Evolutionary conservation across 805 yeast genomes (phyloP), one percentile per base, ranked within the genome.

Genomic region (Cyberlindnera mississippiensis): DNA sequence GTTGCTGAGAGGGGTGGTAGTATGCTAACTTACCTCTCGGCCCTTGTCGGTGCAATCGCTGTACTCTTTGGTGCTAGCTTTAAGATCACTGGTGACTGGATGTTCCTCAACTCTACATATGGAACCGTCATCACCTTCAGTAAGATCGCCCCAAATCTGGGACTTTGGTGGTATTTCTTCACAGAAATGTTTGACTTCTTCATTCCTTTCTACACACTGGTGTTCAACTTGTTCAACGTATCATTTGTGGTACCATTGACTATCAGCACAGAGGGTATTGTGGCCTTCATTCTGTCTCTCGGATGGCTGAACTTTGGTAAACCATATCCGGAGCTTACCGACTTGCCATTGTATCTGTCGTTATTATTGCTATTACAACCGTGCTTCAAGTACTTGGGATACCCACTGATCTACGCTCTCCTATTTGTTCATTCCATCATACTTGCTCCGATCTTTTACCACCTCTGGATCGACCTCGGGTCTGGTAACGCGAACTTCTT

Each of bases 131-230:
- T 87, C 6, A 66, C 68, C 18, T 82, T 86, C 53, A 72, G 72
- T 29, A 90, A 87, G 49, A 77, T 89, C 46, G 72, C 81, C 5
- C 99, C 99, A 20, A 93, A 93, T 63, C 62, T 93, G 50, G 99
- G 99, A 1, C 68, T 93, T 16, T 93, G 99, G 99, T 93, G 99
- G 99, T 93, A 93, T 67, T 80, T 90, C 55, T 93, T 93, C 69
- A 85, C 91, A 32, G 99, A 93, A 63, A 85, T 93, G 78, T 93
- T 93, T 64, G 93, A 84, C 41, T 85, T 80, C 58, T 93, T 91
- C 71, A 74, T 82, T 22, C 80, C 86, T 16, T 89, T 93, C 56
- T 93, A 85, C 69, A 66, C 82, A 30, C 80, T 88, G 10, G 82
- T 89, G 16, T 93, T 90, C 77, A 90, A 89, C 55, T 56, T 90